phyloP scores from a whole-genome alignment of 1,139 yeast genomes.

The Citeromyces hawaiiensis region DNA sequence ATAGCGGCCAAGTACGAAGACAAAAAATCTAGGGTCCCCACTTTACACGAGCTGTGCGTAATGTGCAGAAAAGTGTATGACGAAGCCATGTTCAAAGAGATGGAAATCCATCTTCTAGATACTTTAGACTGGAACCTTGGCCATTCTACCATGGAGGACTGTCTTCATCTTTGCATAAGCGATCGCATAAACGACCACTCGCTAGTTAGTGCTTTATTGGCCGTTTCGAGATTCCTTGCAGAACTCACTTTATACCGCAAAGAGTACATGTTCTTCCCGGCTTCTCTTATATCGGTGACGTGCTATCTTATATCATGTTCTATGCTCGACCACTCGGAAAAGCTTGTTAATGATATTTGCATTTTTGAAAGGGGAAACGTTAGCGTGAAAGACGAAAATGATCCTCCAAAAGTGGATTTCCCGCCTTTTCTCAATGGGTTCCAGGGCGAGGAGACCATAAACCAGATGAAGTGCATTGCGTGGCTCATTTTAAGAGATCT shows the following conservation, averaged over 20 bases:
- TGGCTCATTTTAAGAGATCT: conserved; percentile 32
- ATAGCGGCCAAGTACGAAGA: conserved; percentile 90
- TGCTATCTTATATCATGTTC: conserved; percentile 65
- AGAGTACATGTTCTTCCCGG: conserved; percentile 43
- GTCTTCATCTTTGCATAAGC: conserved; percentile 39
- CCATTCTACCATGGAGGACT: conserved; percentile 40
- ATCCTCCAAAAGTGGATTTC: conserved; percentile 21
- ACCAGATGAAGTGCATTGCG: conserved; percentile 28
- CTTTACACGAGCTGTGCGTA: conserved; percentile 59
- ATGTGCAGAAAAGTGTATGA: conserved; percentile 84
- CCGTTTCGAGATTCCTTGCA: conserved; percentile 54
- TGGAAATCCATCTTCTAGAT: conserved; percentile 82
- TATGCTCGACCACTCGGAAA: conserved; percentile 28
- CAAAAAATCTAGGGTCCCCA: conserved; percentile 73
- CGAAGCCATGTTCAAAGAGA: conserved; percentile 81
- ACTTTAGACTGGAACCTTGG: conserved; percentile 78
- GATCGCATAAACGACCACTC: conserved; percentile 19
- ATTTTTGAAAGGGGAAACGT: background rate
- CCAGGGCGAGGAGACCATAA: conserved; percentile 25
- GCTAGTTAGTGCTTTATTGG: conserved; percentile 35
- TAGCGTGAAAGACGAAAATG: conserved; percentile 17
- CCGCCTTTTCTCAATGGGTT: conserved; percentile 40
- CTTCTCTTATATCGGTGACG: conserved; percentile 54
- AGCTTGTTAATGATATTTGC: background rate
- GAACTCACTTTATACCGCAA: conserved; percentile 69